Evolutionary conservation across 441 rosid species (phyloP), one percentile per base, ranked within the genome.

Genomic region (Croton setiger): DNA sequence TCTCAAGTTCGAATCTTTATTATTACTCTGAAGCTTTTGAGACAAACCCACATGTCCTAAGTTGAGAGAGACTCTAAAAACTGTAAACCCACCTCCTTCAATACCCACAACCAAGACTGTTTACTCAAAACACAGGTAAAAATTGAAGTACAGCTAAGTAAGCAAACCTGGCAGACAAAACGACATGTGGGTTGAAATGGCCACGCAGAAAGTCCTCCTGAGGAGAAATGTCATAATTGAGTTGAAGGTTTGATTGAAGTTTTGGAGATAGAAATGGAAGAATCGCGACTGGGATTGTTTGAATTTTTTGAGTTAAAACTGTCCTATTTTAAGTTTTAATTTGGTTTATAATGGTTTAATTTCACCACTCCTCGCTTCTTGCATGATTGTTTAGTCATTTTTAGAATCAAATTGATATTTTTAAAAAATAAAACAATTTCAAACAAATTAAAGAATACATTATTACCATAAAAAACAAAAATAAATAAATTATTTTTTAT

Each of bases 21-120:
- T 23, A 37, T 47, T 4, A 20, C 70, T 78, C 17, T 44, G 44
- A 23, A 80, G 80, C 76, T 82, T 80, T 35, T 84, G 88, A 13
- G 90, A 77, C 78, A 87, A 61, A 63, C 73, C 78, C 57, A 90
- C 90, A 68, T 90, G 93, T 11, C 96, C 96, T 20, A 90, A 59
- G 70, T 78, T 76, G 83, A 90, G 71, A 7, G 93, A 86, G 41
- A 73, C 76, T 41, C 75, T 84, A 15, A 80, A 69, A 20, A 77
- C 93, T 55, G 93, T 90, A 33, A 93, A 90, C 11, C 96, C 91
- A 65, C 96, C 96, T 56, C 91, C 96, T n/a, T n/a, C n/a, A 49
- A 86, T 86, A 69, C 87, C 96, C 15, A 90, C 72, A 51, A 78
- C 77, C 70, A 90, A 66, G 2, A 76, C 86, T 10, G 76, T 72